Evolutionary conservation across 83 land plant genomes (phyloP).

Genomic region (Isoetes engelmannii): DNA sequence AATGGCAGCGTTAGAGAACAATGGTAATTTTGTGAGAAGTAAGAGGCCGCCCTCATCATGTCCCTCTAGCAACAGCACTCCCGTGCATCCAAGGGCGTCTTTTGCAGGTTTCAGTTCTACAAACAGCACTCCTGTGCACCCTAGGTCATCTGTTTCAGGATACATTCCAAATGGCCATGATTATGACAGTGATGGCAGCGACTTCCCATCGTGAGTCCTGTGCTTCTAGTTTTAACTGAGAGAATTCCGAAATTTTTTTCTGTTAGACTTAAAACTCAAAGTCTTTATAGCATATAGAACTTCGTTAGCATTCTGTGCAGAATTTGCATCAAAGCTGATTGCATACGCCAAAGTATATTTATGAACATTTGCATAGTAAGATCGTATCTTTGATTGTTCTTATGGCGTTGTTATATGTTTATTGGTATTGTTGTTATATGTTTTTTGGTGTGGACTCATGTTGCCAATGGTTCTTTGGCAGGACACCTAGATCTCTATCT

Average conservation of each 20-base stretch:
- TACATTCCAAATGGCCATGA: conserved; percentile 48
- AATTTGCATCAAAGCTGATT: not conserved
- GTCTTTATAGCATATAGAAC: not conserved
- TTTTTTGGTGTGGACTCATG: not conserved
- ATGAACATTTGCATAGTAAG: not conserved
- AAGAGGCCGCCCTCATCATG: conserved; percentile 32
- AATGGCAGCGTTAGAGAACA: too few species aligned
- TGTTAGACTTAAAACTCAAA: not conserved
- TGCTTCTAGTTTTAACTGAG: conserved; percentile 13
- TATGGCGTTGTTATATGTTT: not conserved
- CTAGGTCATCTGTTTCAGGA: not conserved
- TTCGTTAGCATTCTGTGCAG: not conserved
- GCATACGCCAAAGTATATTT: not conserved
- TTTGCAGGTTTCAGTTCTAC: not conserved
- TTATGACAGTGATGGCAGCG: conserved; percentile 70
- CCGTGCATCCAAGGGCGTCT: conserved; percentile 31
- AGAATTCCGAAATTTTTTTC: conserved; percentile 6
- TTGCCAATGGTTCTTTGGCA: conserved; percentile 19
- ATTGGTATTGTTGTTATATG: not conserved
- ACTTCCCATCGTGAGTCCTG: conserved; percentile 40
- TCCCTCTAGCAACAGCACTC: conserved; percentile 44
- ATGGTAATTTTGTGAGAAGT: conserved; percentile 4
- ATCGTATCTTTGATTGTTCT: not conserved
- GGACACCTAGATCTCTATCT: conserved; percentile 58
- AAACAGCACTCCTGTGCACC: conserved; percentile 13